A percentile compares a stretch with the other conserved stretches of the same genome.
phyloP scores from a whole-genome alignment of 306 rosid genomes.

The Trichosanthes cucumerina region DNA sequence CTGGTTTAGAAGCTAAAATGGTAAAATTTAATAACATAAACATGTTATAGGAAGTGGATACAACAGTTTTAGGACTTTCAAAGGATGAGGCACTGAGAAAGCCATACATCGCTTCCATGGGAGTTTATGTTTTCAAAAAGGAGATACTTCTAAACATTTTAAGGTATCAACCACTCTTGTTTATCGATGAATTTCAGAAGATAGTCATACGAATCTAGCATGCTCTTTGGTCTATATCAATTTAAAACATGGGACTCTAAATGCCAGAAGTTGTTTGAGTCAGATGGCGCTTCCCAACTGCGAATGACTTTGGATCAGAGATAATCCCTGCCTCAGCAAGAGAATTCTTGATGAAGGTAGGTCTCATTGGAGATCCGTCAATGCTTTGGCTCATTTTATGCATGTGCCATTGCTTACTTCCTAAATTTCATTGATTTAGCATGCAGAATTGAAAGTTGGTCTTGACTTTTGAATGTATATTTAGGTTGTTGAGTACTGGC shows the following conservation, averaged over 20 bases:
- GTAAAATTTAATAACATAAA: background rate
- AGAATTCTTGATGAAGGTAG: constrained; percentile 76
- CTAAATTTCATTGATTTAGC: background rate
- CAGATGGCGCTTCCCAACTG: constrained; percentile 98
- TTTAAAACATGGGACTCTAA: constrained; percentile 4
- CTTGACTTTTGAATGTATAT: background rate
- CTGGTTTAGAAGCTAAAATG: background rate
- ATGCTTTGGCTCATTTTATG: background rate
- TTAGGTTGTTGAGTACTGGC: background rate
- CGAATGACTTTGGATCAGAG: constrained; percentile 98
- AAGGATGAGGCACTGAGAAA: constrained; percentile 69
- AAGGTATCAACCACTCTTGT: constrained; percentile 37
- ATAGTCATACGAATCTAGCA: background rate
- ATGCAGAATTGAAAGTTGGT: background rate
- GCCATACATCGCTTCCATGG: constrained; percentile 97
- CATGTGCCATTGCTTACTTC: background rate
- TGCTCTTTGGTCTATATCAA: background rate
- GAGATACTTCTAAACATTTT: constrained; percentile 85
- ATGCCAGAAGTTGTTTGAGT: constrained; percentile 21
- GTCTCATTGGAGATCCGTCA: background rate
- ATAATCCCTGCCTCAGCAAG: constrained; percentile 83
- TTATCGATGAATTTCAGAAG: background rate
- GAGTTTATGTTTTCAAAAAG: constrained; percentile 93
- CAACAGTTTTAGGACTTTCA: constrained; percentile 80
- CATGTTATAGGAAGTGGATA: constrained; percentile 57